A percentile compares a stretch with the other conserved stretches of the same genome.
Conservation (phyloP, 179 eudicot genomes). For the Spinacia oleracea region DNA sequence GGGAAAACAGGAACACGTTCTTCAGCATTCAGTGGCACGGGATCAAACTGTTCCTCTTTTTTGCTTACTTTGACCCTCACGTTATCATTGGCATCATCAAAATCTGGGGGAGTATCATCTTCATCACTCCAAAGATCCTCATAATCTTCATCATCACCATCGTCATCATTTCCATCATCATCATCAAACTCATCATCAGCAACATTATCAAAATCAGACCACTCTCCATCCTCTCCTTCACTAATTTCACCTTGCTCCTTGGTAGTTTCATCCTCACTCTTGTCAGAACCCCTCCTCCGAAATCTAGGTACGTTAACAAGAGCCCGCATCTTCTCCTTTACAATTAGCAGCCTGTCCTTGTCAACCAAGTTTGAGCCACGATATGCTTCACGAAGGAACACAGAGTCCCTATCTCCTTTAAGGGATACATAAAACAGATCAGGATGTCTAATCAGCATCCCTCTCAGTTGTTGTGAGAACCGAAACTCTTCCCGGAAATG, state of each 20-base stretch:
- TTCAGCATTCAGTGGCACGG: slow-evolving; percentile 36
- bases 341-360: slow-evolving; percentile 65
- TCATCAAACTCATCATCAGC: slow-evolving; percentile 49
- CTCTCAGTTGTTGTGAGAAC: slow-evolving; percentile 93
- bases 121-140: slow-evolving; percentile 64
- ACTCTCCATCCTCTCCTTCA: slow-evolving; percentile 62
- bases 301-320: slow-evolving; percentile 71
- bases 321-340: slow-evolving; percentile 89
- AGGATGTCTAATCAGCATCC: slow-evolving; percentile 96
- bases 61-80: slow-evolving; percentile 40
- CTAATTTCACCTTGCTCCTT: slow-evolving; percentile 36
- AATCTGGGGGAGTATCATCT: slow-evolving; percentile 84
- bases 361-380: slow-evolving; percentile 81
- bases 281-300: slow-evolving; percentile 42
- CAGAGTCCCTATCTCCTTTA: slow-evolving; percentile 92
- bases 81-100: slow-evolving; percentile 52
- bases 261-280: slow-evolving; percentile 32
- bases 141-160: slow-evolving; percentile 43
- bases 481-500: slow-evolving; percentile 96
- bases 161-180: slow-evolving; percentile 31
- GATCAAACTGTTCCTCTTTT: slow-evolving; percentile 38
- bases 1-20: slow-evolving; percentile 62
- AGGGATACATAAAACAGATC: slow-evolving; percentile 94
- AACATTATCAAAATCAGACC: slow-evolving; percentile 72
- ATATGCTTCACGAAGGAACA: slow-evolving; percentile 92